Base-by-base conservation (phyloP, 2,329 filamentous ascomycete genomes). In the Alternaria panax region DNA sequence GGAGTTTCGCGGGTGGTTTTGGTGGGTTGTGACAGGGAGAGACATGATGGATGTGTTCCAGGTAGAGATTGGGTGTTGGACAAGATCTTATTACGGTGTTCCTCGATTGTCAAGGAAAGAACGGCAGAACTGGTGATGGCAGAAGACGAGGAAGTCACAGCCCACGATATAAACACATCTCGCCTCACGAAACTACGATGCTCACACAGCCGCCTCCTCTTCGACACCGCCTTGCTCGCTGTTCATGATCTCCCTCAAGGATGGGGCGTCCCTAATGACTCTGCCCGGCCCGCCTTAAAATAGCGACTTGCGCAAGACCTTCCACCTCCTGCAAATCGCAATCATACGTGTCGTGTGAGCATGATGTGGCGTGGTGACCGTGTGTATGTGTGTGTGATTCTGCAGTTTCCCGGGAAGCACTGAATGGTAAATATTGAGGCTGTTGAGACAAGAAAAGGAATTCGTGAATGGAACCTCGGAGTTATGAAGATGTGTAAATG, bases 141-240 rank as follows among this genome's bases (percentile, higher is more conserved):
- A 16, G 20, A 16, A 2, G 2, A 16, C 5, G 12, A 47, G 8
- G 20, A 36, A 36, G 28, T 24, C 20, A 20, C 45, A 34, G 22
- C 30, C 4, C 12, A 32, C 45, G 3, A 48, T 48, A 36, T 48
- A 48, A 36, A 24, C 45, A n/a, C 30, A 20, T 20, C 18, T 34
- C 12, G 4, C 45, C 14, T 34, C 20, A 14, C 30, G 28, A 5
- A 20, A 46, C 16, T 20, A 22, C 30, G 16, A 16, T 22, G n/a
- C 45, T 20, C 32, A 48, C 45, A 34, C 45, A 48, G 45, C 45
- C 45, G 28, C 45, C 45, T 34, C 45, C 45, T 48, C 30, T 22
- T 5, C 30, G 8, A 12, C 28, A 48, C 45, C 45, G 45, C 36
- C 22, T 40, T n/a, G 30, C 45, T 34, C 28, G 25, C 45, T 48